Base-by-base conservation (phyloP, 192 early-diverging fungal genomes). In the Backusella psychrophila region DNA sequence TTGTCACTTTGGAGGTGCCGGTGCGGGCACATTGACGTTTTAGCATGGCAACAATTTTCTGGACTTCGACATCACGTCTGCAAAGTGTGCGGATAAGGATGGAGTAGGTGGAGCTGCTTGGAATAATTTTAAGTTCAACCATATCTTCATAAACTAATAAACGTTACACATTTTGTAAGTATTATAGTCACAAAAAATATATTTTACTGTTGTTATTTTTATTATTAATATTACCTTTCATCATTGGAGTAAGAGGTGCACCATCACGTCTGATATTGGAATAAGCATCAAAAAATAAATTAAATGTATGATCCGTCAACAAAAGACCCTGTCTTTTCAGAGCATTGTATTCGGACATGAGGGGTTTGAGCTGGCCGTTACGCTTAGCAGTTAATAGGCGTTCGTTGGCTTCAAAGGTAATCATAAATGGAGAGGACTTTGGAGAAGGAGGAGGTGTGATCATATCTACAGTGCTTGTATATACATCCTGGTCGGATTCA, bases 11-110 rank as follows among this genome's bases (percentile, higher is more conserved):
- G 33, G 17, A 17, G 14, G 21, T 14, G 34, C 81, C 81, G n/a
- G 66, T 41, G 5, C 82, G 78, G 15, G 66, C 70, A 29, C 69
- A 66, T 46, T 80, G 75, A 21, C 69, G 67, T 39, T 78, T 74
- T 23, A 83, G 44, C 82, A 83, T 80, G 21, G 77, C 56, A 34
- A 83, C 46, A 12, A 77, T 75, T 46, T 83, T 83, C 73, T 78
- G 82, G 11, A 83, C 82, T 41, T 83, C 82, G 6, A 77, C 72
- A 73, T 83, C 82, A 76, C 82, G 78, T 35, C 71, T 72, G 39
- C 82, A 83, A 11, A 83, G 49, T 12, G 76, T 71, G 38, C 73
- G 75, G 17, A 83, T 75, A 29, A 83, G 70, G 14, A 78, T 56
- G 29, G 72, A 38, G 59, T 77, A 80, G 42, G 79, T 80, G 23